Evolutionary conservation across 1,139 yeast genomes (phyloP).

Genomic region (Arxiozyma slooffiae): DNA sequence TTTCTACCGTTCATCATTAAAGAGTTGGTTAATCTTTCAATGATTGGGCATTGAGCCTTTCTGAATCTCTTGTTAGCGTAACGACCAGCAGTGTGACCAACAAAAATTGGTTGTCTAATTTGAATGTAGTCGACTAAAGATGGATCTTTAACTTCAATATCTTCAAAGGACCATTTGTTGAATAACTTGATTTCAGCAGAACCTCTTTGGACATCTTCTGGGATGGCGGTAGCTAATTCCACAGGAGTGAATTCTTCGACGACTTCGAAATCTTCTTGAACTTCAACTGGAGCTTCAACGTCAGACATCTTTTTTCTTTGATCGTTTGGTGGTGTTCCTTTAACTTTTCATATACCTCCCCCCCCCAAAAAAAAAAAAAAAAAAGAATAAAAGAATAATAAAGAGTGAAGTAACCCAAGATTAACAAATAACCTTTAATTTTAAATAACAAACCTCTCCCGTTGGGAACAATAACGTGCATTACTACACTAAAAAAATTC

Average conservation of each 20-base stretch:
- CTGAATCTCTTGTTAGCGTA: slow-evolving; percentile 99
- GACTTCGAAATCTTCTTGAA: slow-evolving; percentile 58
- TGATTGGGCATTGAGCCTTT: slow-evolving; percentile 99
- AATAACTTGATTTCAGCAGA: slow-evolving; percentile 93
- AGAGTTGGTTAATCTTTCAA: slow-evolving; percentile 99
- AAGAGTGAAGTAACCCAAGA: no score
- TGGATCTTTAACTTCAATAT: slow-evolving; percentile 93
- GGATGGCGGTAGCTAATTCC: slow-evolving; percentile 88
- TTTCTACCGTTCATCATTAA: slow-evolving; percentile 99
- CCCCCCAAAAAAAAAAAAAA: no score
- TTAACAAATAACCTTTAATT: no score
- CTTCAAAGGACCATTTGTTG: slow-evolving; percentile 99
- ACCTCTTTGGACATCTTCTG: slow-evolving; percentile 94
- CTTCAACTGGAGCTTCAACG: slow-evolving; percentile 42
- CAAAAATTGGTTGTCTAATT: slow-evolving; percentile 94
- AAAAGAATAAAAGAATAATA: no score
- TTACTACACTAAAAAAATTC: neutral
- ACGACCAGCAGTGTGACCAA: slow-evolving; percentile 99
- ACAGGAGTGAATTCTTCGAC: slow-evolving; percentile 65
- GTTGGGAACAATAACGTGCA: neutral
- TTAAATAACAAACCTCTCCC: neutral
- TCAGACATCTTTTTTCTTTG: slow-evolving; percentile 31
- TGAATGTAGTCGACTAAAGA: slow-evolving; percentile 97
- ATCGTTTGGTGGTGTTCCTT: slow-evolving; percentile 6
- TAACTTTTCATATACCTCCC: no score